Evolutionary conservation across 2,329 filamentous ascomycete genomes (phyloP).

Genomic region (Colletotrichum phormii): DNA sequence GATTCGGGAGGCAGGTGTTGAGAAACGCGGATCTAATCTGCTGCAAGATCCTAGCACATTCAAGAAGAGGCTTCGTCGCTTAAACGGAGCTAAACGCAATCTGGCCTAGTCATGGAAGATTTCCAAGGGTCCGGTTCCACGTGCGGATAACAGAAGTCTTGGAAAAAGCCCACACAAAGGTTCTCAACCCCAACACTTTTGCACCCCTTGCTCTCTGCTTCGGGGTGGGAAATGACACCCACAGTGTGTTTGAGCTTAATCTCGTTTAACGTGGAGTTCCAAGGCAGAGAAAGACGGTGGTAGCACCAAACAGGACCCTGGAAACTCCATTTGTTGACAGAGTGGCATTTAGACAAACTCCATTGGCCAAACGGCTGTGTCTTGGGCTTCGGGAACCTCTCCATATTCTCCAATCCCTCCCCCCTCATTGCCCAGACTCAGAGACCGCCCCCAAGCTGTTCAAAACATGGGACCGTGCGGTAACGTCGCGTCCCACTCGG

Average conservation of each 20-base stretch:
- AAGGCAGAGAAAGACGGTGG: background rate
- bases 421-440: slow-evolving; percentile 3
- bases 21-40: slow-evolving; percentile 25
- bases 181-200: slow-evolving; percentile 37
- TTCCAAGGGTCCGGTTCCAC: slow-evolving; percentile 30
- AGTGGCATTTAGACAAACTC: background rate
- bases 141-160: slow-evolving; percentile 14
- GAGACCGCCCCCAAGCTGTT: slow-evolving; percentile 13
- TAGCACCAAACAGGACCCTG: slow-evolving; percentile 19
- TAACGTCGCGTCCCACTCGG: slow-evolving; percentile 17
- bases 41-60: background rate
- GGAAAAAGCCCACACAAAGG: slow-evolving; percentile 14
- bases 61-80: slow-evolving; percentile 23
- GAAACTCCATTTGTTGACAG: slow-evolving; percentile 11
- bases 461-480: slow-evolving; percentile 25
- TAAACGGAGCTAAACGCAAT: slow-evolving; percentile 14
- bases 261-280: slow-evolving; percentile 15
- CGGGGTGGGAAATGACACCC: slow-evolving; percentile 21
- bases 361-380: slow-evolving; percentile 3
- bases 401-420: slow-evolving; percentile 17
- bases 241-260: slow-evolving; percentile 28
- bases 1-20: slow-evolving; percentile 12
- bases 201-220: slow-evolving; percentile 14
- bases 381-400: background rate
- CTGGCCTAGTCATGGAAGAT: background rate